These are phyloP conservation scores for Aegilops umbellulata DNA, from an alignment of 176 grass and related monocot species.

Conservation along the genomic window DNA sequence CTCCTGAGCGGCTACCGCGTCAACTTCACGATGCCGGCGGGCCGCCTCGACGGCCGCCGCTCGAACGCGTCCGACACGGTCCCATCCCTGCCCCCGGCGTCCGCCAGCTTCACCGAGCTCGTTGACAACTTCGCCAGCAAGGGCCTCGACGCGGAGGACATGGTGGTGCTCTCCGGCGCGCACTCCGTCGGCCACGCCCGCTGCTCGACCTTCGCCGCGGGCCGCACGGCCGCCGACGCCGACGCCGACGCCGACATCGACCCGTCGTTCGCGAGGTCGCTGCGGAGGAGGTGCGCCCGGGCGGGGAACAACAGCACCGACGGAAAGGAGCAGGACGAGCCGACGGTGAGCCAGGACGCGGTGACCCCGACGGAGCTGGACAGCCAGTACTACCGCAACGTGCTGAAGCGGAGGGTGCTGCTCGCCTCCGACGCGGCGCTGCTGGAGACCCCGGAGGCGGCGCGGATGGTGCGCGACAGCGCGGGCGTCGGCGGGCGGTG, in stretches of 20 bases:
- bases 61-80: neutral
- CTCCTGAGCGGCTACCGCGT: slow-evolving; percentile 15
- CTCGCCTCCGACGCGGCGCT: slow-evolving; percentile 49
- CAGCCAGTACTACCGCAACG: slow-evolving; percentile 49
- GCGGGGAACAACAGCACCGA: neutral
- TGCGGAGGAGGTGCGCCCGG: neutral
- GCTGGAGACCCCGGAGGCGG: neutral
- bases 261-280: neutral
- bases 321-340: neutral
- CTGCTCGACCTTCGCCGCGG: slow-evolving; percentile 29
- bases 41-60: slow-evolving; percentile 41
- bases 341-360: slow-evolving; percentile 17
- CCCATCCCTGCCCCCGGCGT: neutral
- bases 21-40: slow-evolving; percentile 21
- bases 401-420: slow-evolving; percentile 20
- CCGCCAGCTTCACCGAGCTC: slow-evolving; percentile 2
- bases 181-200: slow-evolving; percentile 55
- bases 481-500: neutral
- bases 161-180: slow-evolving; percentile 61
- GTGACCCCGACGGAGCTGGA: slow-evolving; percentile 21
- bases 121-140: slow-evolving; percentile 12
- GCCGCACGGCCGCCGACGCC: neutral
- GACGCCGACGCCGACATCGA: slow-evolving; percentile 1
- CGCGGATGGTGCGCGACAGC: slow-evolving; percentile 9
- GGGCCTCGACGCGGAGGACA: slow-evolving; percentile 32